These are phyloP conservation scores for Oryza coarctata DNA, from an alignment of 176 grass and related monocot species.

Conservation along the genomic window DNA sequence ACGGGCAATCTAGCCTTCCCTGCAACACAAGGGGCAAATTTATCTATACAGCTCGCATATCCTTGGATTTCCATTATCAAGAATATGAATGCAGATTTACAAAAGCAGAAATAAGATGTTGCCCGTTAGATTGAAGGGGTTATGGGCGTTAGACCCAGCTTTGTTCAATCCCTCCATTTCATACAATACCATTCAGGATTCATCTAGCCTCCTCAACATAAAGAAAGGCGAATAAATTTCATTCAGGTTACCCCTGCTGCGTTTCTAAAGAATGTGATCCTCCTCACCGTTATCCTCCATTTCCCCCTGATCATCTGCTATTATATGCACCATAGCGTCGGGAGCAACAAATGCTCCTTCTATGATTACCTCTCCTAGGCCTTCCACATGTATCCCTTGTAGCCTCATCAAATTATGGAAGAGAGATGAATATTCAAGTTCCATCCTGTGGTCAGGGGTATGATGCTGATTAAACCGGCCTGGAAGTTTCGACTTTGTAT, in stretches of 20 bases:
- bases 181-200: neutral
- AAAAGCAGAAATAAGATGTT: neutral
- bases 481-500: slow-evolving; percentile 57
- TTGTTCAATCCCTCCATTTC: neutral
- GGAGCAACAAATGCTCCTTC: neutral
- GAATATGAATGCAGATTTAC: neutral
- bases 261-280: slow-evolving; percentile 24
- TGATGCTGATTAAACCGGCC: slow-evolving; percentile 94
- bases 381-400: neutral
- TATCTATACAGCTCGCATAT: too few relatives aligned
- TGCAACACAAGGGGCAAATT: too few relatives aligned
- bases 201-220: neutral
- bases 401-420: neutral
- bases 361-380: slow-evolving; percentile 1
- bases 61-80: neutral
- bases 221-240: neutral
- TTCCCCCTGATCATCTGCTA: neutral
- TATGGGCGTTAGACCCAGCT: neutral
- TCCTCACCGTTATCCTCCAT: slow-evolving; percentile 32
- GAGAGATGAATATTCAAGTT: slow-evolving; percentile 32
- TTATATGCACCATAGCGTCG: neutral
- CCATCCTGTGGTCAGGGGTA: slow-evolving; percentile 81
- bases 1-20: too few relatives aligned
- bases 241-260: neutral
- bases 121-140: neutral